These are phyloP conservation scores for Trichoderma atroviride DNA, from an alignment of 2,329 filamentous ascomycete species.

Conservation along the genomic window DNA sequence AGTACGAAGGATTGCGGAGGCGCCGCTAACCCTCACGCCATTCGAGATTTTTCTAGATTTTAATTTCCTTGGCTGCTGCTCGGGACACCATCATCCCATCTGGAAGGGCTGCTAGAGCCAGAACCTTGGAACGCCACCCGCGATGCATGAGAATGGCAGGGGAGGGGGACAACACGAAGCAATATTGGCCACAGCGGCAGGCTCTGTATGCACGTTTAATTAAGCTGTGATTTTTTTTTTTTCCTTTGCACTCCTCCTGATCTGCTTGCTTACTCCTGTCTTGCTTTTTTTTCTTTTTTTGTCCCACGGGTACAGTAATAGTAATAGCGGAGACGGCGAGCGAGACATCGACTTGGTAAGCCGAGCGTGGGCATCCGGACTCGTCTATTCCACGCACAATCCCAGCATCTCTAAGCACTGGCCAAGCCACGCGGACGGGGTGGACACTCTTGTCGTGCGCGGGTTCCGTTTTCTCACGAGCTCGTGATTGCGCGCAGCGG, in stretches of 20 bases:
- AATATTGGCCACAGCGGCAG: not conserved
- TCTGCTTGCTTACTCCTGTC: not conserved
- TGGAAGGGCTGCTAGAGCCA: conserved; percentile 2
- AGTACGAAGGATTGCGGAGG: conserved; percentile 16
- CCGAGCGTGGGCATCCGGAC: conserved; percentile 13
- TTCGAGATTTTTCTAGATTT: conserved; percentile 17
- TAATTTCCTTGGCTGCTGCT: conserved; percentile 14
- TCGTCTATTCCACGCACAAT: conserved; percentile 7
- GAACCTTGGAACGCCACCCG: conserved; percentile 20
- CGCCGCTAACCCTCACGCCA: conserved; percentile 10
- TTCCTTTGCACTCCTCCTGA: not conserved
- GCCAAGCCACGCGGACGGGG: conserved; percentile 22
- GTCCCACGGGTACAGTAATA: not conserved
- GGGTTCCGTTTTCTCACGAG: conserved; percentile 17
- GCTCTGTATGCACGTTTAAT: conserved; percentile 22
- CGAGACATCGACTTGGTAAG: conserved; percentile 5
- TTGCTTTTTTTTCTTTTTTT: not conserved
- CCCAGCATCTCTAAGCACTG: not conserved
- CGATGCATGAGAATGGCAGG: not conserved
- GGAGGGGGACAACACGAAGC: not conserved
- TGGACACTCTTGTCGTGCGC: conserved; percentile 6
- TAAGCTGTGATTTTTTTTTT: not conserved
- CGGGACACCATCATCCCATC: conserved; percentile 6
- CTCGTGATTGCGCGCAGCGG: conserved; percentile 14
- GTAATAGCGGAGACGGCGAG: conserved; percentile 18